Evolutionary conservation across 306 rosid genomes (phyloP).

Genomic region (Cucumis melo): DNA sequence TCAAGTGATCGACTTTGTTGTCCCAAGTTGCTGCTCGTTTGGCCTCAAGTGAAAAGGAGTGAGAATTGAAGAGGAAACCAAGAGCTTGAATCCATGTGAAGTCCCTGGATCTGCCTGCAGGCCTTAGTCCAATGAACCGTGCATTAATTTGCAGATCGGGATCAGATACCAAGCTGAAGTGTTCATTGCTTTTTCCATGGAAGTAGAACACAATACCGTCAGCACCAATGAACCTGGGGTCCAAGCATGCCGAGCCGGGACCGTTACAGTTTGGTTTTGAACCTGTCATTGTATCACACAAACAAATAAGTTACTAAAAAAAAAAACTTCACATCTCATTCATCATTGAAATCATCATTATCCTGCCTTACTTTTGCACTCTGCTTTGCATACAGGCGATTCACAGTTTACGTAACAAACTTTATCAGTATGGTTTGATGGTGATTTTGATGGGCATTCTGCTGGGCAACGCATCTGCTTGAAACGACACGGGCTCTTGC

Average conservation of each 20-base stretch:
- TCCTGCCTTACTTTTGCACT: constrained; percentile 50
- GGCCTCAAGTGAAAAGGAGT: constrained; percentile 49
- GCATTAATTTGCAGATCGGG: constrained; percentile 53
- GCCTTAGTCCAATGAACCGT: constrained; percentile 70
- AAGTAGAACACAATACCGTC: constrained; percentile 76
- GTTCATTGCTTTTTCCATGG: constrained; percentile 60
- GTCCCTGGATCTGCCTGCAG: constrained; percentile 40
- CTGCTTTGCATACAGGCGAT: constrained; percentile 57
- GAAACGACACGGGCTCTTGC: constrained; percentile 31
- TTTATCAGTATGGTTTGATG: constrained; percentile 45
- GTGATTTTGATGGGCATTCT: constrained; percentile 42
- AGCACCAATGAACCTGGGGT: constrained; percentile 77
- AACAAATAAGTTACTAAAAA: neutral
- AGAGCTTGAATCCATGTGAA: constrained; percentile 85
- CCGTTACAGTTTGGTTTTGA: constrained; percentile 56
- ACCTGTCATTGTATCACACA: constrained; percentile 16
- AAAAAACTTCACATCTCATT: neutral
- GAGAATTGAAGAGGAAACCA: constrained; percentile 44
- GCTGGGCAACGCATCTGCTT: constrained; percentile 37
- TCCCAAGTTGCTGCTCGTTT: constrained; percentile 37
- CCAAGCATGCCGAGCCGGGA: constrained; percentile 73
- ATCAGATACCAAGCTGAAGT: constrained; percentile 60
- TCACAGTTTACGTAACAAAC: constrained; percentile 52
- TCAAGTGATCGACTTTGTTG: constrained; percentile 34
- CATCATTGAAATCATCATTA: neutral